A percentile compares a stretch with the other conserved stretches of the same genome.
These are phyloP conservation scores for Patellifolia procumbens DNA, from an alignment of 179 eudicot genomes.

Conservation along the genomic window DNA sequence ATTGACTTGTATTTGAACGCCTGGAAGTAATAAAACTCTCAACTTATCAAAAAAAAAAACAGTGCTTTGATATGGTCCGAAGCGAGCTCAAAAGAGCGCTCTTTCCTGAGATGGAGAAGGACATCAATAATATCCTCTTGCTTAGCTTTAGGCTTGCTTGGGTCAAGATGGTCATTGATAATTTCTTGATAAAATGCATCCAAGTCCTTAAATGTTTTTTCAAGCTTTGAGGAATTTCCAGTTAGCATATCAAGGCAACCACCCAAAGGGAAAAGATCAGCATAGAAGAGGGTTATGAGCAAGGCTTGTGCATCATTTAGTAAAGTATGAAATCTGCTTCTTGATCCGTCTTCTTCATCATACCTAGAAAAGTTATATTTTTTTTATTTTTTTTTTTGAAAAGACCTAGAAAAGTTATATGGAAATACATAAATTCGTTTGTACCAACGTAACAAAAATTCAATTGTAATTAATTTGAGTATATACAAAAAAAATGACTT, in stretches of 20 bases:
- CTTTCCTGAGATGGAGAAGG: conserved; percentile 20
- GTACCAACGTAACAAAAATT: no score
- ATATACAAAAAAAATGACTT: no score
- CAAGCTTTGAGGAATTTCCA: background rate
- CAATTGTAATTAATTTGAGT: no score
- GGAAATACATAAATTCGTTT: no score
- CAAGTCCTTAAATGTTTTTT: background rate
- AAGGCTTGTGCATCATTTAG: conserved; percentile 14
- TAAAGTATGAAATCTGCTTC: conserved; percentile 11
- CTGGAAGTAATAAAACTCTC: no score
- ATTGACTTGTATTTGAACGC: no score
- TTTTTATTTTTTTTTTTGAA: no score
- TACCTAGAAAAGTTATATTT: conserved; percentile 15
- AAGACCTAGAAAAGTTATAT: no score
- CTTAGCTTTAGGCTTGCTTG: conserved; percentile 10
- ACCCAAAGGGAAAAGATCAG: conserved; percentile 19
- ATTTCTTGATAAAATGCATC: conserved; percentile 24
- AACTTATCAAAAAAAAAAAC: no score
- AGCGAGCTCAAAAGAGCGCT: conserved; percentile 27
- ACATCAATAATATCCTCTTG: conserved; percentile 27
- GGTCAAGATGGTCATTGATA: conserved; percentile 25
- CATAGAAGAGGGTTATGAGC: conserved; percentile 6
- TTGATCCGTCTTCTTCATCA: conserved; percentile 19
- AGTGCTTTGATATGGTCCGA: conserved; percentile 34
- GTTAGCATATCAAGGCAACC: conserved; percentile 29